Conservation (phyloP, 164 flowering plant species). For the Berberis vulgaris region DNA sequence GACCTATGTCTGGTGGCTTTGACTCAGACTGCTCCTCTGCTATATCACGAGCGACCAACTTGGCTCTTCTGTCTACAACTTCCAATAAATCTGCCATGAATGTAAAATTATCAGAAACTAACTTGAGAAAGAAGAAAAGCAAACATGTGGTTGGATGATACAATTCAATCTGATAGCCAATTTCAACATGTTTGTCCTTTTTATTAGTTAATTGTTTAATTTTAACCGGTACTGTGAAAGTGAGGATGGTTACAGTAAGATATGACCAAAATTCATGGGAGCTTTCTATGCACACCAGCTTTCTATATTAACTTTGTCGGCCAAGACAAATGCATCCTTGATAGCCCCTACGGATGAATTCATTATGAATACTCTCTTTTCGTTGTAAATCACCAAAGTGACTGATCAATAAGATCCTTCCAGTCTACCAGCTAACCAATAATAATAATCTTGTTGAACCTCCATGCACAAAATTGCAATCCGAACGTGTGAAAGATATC, state of each 20-base stretch:
- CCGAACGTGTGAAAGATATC: no score
- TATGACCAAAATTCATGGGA: no score
- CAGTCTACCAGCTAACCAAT: no score
- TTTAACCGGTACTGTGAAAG: neutral
- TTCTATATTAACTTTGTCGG: no score
- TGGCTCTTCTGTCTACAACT: slow-evolving; percentile 94
- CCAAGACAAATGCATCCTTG: no score
- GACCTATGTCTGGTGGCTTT: slow-evolving; percentile 50
- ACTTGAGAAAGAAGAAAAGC: neutral
- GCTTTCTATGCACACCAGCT: no score
- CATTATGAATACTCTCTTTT: no score
- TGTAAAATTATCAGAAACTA: slow-evolving; percentile 1
- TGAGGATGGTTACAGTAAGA: neutral
- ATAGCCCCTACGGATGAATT: no score
- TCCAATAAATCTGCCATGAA: slow-evolving; percentile 63
- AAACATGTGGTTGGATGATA: neutral
- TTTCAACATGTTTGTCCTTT: neutral
- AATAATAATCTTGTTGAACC: no score
- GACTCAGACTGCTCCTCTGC: slow-evolving; percentile 60
- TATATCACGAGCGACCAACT: slow-evolving; percentile 75
- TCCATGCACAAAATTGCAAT: no score
- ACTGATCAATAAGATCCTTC: no score
- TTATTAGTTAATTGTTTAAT: neutral
- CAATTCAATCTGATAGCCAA: neutral
- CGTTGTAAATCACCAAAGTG: no score